Percentiles rank a stretch among this genome's conserved stretches.
Evolutionary conservation across 805 yeast genomes (phyloP).

Genomic region (Yarrowia sp.): DNA sequence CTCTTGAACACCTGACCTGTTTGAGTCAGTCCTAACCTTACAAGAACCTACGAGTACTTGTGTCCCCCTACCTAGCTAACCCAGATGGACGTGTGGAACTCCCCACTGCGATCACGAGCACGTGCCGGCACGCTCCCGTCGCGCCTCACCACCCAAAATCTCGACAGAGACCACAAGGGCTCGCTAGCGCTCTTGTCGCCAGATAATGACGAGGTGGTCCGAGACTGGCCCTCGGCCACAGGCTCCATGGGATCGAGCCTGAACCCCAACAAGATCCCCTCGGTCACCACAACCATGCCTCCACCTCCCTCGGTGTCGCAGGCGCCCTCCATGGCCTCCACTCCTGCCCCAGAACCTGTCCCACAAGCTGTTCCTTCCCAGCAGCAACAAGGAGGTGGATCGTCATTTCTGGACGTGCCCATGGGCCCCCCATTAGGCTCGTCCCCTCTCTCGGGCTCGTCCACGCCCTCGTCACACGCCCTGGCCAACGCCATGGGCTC

Average conservation of each 20-base stretch:
- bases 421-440: conserved; percentile 38
- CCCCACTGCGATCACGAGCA: conserved; percentile 59
- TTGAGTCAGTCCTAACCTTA: too few species aligned
- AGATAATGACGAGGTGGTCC: conserved; percentile 42
- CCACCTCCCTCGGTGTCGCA: conserved; percentile 16
- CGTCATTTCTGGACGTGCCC: conserved; percentile 31
- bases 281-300: conserved; percentile 42
- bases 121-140: conserved; percentile 85
- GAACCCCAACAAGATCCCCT: conserved; percentile 44
- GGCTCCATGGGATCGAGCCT: conserved; percentile 26
- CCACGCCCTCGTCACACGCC: conserved; percentile 28
- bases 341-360: conserved; percentile 10
- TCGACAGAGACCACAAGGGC: conserved; percentile 45
- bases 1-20: too few species aligned
- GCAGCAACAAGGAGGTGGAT: neutral
- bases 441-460: conserved; percentile 38
- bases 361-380: conserved; percentile 6
- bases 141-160: conserved; percentile 53
- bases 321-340: conserved; percentile 21
- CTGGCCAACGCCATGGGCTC: conserved; percentile 32
- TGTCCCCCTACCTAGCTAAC: conserved; percentile 4
- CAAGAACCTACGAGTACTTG: too few species aligned
- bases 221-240: conserved; percentile 23
- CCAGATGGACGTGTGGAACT: conserved; percentile 39
- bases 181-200: conserved; percentile 50